These are phyloP conservation scores for Chytridium lagenaria DNA, from an alignment of 371 early-diverging fungal species.

Conservation along the genomic window DNA sequence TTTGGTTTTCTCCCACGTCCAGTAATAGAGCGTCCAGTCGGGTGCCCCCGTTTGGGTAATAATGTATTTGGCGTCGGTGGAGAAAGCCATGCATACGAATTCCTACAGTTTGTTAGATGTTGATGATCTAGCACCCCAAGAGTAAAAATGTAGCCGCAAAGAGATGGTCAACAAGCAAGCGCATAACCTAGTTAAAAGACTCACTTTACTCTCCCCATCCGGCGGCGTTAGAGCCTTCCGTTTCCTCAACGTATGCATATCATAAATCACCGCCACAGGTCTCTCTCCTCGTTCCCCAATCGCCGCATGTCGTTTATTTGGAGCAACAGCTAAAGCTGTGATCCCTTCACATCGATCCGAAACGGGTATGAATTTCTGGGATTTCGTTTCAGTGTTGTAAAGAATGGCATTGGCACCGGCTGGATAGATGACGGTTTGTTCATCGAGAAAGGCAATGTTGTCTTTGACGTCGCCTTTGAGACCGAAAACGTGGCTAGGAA, in stretches of 20 bases:
- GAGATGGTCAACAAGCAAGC: no score
- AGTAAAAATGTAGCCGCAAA: no score
- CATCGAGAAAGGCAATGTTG: conserved; percentile 53
- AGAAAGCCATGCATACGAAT: conserved; percentile 54
- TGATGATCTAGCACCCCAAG: no score
- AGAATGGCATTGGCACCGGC: conserved; percentile 57
- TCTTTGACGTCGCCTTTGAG: conserved; percentile 49
- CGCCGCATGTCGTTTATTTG: conserved; percentile 57
- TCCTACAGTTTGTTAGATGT: no score
- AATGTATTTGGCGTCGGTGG: conserved; percentile 55
- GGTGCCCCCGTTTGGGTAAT: conserved; percentile 54
- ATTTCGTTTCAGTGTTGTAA: conserved; percentile 57
- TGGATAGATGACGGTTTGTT: conserved; percentile 58
- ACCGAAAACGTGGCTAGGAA: conserved; percentile 56
- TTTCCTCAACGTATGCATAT: conserved; percentile 50
- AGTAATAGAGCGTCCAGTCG: conserved; percentile 57
- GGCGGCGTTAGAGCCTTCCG: conserved; percentile 46
- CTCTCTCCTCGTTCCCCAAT: conserved; percentile 53
- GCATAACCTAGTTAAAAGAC: background rate
- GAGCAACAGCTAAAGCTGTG: conserved; percentile 49
- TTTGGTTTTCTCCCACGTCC: conserved; percentile 63
- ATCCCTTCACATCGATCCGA: conserved; percentile 55
- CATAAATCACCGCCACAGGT: conserved; percentile 47
- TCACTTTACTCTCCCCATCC: conserved; percentile 51
- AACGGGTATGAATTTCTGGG: conserved; percentile 59